phyloP scores from a whole-genome alignment of 2,329 filamentous ascomycete species.

The Alternaria sp. region DNA sequence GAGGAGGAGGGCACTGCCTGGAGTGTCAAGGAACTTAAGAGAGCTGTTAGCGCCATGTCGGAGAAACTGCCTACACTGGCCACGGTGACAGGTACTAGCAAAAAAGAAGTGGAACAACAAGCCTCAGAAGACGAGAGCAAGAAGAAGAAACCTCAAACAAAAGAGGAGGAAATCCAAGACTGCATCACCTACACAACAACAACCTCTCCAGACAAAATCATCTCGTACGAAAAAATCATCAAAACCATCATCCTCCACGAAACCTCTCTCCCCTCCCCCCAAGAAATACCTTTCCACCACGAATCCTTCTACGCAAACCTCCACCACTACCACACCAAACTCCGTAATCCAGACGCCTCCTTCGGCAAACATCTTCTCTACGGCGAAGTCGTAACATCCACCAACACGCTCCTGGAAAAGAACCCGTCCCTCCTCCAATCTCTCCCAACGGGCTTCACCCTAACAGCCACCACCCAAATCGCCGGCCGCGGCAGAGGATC shows the following conservation, averaged over 20 bases:
- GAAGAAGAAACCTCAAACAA: slow-evolving; percentile 35
- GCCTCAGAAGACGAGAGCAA: slow-evolving; percentile 31
- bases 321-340: slow-evolving; percentile 68
- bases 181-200: slow-evolving; percentile 40
- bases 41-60: slow-evolving; percentile 44
- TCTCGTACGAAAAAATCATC: slow-evolving; percentile 76
- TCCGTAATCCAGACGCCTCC: slow-evolving; percentile 62
- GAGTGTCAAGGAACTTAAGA: slow-evolving; percentile 45
- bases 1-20: slow-evolving; percentile 67
- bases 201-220: slow-evolving; percentile 63
- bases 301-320: slow-evolving; percentile 78
- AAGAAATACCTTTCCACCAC: slow-evolving; percentile 88
- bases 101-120: neutral
- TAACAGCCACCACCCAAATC: slow-evolving; percentile 85
- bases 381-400: slow-evolving; percentile 91
- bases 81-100: slow-evolving; percentile 34
- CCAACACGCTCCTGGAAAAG: slow-evolving; percentile 93
- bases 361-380: slow-evolving; percentile 86
- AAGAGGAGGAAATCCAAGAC: slow-evolving; percentile 42
- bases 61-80: slow-evolving; percentile 37
- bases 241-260: slow-evolving; percentile 81
- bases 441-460: slow-evolving; percentile 87
- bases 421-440: slow-evolving; percentile 78
- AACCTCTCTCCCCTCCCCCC: slow-evolving; percentile 69
- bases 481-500: slow-evolving; percentile 86